These are phyloP conservation scores for Ascochyta koolunga DNA, from an alignment of 2,329 filamentous ascomycete species.

Conservation along the genomic window DNA sequence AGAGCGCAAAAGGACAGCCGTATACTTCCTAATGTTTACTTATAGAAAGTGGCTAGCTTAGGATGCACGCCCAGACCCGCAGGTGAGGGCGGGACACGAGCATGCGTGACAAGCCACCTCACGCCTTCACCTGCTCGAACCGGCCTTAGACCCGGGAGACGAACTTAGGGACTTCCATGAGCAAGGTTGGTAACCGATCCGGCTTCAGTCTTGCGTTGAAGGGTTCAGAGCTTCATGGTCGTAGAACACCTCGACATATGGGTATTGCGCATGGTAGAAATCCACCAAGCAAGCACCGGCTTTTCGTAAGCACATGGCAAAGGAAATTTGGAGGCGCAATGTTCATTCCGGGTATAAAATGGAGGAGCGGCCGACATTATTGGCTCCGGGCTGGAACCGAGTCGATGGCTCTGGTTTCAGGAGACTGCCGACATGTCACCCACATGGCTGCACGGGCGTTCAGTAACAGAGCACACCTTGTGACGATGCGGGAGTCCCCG, in stretches of 20 bases:
- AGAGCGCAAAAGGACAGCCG: not conserved
- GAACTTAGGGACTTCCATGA: constrained; percentile 1
- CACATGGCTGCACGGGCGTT: constrained; percentile 17
- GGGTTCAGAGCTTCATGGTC: not conserved
- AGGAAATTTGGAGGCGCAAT: not conserved
- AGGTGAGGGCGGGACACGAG: constrained; percentile 5
- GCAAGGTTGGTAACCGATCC: not conserved
- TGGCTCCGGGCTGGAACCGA: not conserved
- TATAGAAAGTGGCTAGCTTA: constrained; percentile 3
- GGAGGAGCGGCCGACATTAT: not conserved
- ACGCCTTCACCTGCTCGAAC: constrained; percentile 14
- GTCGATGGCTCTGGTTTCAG: not conserved
- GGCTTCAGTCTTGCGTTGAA: not conserved
- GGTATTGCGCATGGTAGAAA: not conserved
- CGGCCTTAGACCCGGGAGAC: constrained; percentile 7
- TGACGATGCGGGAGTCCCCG: constrained; percentile 9
- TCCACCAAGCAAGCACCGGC: not conserved
- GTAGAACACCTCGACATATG: not conserved
- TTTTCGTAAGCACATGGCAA: not conserved
- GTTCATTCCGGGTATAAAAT: not conserved
- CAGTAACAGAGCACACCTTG: constrained; percentile 3
- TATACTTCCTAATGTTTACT: not conserved
- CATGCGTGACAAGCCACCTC: constrained; percentile 11
- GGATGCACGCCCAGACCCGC: not conserved
- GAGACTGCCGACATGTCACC: constrained; percentile 14